These are phyloP conservation scores for Trametes versicolor DNA, from an alignment of 1,284 basidiomycete species.

Conservation along the genomic window DNA sequence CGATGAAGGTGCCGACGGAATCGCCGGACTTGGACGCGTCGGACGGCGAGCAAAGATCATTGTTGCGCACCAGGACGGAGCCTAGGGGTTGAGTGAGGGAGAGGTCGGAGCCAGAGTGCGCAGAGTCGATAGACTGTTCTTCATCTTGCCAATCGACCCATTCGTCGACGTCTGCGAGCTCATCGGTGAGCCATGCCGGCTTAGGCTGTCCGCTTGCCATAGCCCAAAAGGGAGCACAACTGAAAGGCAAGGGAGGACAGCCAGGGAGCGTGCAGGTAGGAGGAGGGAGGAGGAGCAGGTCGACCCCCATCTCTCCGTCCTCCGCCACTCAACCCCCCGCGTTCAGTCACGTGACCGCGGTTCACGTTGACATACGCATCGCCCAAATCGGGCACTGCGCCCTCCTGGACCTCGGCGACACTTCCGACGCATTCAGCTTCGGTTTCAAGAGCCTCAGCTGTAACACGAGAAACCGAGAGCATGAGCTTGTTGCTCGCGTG, in stretches of 20 bases:
- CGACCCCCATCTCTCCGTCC: too few relatives aligned
- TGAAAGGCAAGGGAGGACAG: background rate
- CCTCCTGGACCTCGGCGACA: too few relatives aligned
- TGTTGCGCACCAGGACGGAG: constrained; percentile 58
- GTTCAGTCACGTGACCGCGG: too few relatives aligned
- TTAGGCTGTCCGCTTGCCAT: constrained; percentile 31
- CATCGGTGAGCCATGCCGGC: constrained; percentile 64
- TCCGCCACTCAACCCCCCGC: too few relatives aligned
- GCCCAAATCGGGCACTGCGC: too few relatives aligned
- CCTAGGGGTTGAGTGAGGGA: constrained; percentile 71
- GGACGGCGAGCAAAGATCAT: constrained; percentile 46
- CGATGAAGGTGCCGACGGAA: constrained; percentile 77
- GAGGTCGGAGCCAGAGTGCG: constrained; percentile 57
- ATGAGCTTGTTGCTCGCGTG: too few relatives aligned
- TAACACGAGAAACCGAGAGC: too few relatives aligned
- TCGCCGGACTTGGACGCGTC: constrained; percentile 38
- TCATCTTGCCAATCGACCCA: constrained; percentile 57
- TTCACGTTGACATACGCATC: too few relatives aligned
- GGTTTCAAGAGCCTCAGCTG: too few relatives aligned
- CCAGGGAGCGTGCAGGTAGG: background rate
- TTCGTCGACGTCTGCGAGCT: constrained; percentile 53
- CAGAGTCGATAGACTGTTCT: constrained; percentile 37
- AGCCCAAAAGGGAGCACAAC: background rate
- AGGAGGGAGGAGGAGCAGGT: background rate
- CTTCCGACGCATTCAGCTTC: too few relatives aligned